These are phyloP conservation scores for Microthyrium microscopicum DNA, from an alignment of 2,329 filamentous ascomycete species.

Conservation along the genomic window DNA sequence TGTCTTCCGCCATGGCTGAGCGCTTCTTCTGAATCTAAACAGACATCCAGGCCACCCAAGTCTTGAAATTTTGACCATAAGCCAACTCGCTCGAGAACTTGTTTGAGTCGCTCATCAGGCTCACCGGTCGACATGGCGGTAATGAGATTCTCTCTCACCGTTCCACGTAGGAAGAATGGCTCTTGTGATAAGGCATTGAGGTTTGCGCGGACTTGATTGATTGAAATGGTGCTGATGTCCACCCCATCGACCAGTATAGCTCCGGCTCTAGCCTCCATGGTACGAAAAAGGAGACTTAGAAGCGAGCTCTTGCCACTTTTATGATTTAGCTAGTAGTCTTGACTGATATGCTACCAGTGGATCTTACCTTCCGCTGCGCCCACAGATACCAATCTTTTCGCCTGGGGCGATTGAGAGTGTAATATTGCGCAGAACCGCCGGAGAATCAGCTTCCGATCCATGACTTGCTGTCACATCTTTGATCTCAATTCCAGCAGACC, in stretches of 20 bases:
- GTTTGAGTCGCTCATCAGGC: neutral
- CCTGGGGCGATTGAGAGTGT: conserved; percentile 15
- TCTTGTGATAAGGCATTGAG: neutral
- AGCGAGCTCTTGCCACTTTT: no score
- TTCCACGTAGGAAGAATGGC: neutral
- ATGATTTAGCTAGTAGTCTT: no score
- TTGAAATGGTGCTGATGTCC: neutral
- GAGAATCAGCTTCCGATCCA: neutral
- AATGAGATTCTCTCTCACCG: neutral
- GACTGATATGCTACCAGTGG: no score
- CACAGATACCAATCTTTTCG: conserved; percentile 19
- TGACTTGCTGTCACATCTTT: neutral
- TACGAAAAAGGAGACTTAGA: no score
- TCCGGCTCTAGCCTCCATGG: no score
- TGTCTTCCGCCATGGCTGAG: no score
- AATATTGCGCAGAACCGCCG: conserved; percentile 13
- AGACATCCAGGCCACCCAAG: neutral
- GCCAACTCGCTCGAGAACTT: neutral
- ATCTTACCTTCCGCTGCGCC: conserved; percentile 17
- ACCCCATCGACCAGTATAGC: neutral
- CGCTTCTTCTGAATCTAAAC: neutral
- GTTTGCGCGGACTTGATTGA: neutral
- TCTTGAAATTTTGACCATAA: neutral
- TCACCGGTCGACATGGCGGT: neutral
- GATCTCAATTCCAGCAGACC: neutral